These are phyloP conservation scores for Hymenoscyphus fraxineus DNA, from an alignment of 2,329 filamentous ascomycete genomes.

Conservation along the genomic window DNA sequence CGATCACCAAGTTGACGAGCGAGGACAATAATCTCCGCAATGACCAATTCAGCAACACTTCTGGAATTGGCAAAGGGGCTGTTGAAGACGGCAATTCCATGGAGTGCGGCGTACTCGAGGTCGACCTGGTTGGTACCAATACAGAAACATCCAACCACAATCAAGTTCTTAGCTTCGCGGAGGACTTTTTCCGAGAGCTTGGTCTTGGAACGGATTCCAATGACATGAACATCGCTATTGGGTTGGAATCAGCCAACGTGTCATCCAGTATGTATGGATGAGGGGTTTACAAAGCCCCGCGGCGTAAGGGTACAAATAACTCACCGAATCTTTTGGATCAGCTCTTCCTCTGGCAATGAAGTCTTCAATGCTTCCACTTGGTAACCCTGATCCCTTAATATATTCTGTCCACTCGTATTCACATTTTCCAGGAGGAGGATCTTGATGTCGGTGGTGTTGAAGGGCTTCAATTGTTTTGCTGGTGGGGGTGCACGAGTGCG, in stretches of 20 bases:
- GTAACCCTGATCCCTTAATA: slow-evolving; percentile 82
- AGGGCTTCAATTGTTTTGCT: slow-evolving; percentile 84
- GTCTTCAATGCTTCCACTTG: slow-evolving; percentile 91
- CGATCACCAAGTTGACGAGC: slow-evolving; percentile 91
- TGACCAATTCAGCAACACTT: slow-evolving; percentile 93
- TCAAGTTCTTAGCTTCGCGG: slow-evolving; percentile 84
- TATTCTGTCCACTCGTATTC: slow-evolving; percentile 82
- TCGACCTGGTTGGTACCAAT: slow-evolving; percentile 97
- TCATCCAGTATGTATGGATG: slow-evolving; percentile 1
- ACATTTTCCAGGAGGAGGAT: slow-evolving; percentile 95
- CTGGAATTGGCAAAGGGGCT: slow-evolving; percentile 98
- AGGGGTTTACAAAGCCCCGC: slow-evolving; percentile 18
- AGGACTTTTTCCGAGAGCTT: slow-evolving; percentile 85
- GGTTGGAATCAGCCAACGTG: slow-evolving; percentile 18
- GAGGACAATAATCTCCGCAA: slow-evolving; percentile 86
- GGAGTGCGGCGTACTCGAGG: slow-evolving; percentile 73
- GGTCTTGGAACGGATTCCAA: slow-evolving; percentile 97
- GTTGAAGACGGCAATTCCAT: slow-evolving; percentile 97
- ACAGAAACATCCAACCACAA: slow-evolving; percentile 97
- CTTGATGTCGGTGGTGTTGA: slow-evolving; percentile 93
- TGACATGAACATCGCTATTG: slow-evolving; percentile 84
- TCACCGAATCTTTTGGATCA: slow-evolving; percentile 94
- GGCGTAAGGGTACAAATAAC: slow-evolving; percentile 28
- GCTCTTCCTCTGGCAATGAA: slow-evolving; percentile 84
- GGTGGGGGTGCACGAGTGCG: slow-evolving; percentile 42